Evolutionary conservation across 139 green algal genomes (phyloP).

Genomic region (Coelastrella sp.): DNA sequence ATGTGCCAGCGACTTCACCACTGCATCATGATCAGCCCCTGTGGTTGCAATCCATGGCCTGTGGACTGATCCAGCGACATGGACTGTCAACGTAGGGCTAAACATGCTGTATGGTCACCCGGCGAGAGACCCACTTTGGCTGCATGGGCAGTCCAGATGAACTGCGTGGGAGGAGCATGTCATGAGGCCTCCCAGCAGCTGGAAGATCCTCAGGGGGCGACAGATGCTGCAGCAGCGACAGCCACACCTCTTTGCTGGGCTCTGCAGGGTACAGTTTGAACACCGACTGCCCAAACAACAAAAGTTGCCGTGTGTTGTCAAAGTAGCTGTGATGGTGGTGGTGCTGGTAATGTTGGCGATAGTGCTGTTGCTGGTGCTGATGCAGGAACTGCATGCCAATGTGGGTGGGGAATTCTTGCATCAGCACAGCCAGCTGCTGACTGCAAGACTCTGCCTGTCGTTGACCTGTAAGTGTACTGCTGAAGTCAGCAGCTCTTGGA

Average conservation of each 20-base stretch:
- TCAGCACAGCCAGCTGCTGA: neutral
- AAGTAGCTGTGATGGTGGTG: conserved; percentile 3
- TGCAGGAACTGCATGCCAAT: conserved; percentile 1
- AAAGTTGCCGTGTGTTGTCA: neutral
- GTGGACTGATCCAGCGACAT: too few relatives aligned
- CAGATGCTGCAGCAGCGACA: neutral
- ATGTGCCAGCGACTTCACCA: too few relatives aligned
- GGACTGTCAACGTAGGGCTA: neutral
- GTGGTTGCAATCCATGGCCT: too few relatives aligned
- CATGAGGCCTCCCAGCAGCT: neutral
- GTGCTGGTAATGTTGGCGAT: neutral
- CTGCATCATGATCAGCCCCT: too few relatives aligned
- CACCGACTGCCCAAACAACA: neutral
- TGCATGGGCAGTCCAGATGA: neutral
- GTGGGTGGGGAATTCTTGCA: neutral
- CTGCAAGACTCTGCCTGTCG: neutral
- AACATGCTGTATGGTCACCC: neutral
- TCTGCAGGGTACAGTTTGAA: neutral
- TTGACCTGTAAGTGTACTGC: neutral
- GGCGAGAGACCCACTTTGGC: neutral
- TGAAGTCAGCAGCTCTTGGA: neutral
- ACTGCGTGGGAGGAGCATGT: neutral
- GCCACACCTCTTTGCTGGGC: neutral
- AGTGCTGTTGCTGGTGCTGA: neutral
- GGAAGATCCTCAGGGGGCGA: neutral